Evolutionary conservation across 2,329 filamentous ascomycete species (phyloP).

Genomic region (Cryphonectria japonica): DNA sequence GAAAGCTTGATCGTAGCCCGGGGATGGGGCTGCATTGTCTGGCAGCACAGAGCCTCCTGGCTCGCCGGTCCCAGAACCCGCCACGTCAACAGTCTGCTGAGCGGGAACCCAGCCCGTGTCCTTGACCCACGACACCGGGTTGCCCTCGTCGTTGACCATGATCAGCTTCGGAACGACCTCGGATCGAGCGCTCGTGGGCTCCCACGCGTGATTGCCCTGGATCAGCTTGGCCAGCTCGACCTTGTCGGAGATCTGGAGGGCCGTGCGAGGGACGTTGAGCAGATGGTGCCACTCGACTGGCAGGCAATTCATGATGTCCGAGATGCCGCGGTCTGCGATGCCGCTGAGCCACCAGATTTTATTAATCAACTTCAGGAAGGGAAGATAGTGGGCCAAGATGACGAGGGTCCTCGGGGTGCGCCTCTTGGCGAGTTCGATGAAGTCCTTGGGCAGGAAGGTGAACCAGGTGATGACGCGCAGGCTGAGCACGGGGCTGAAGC

Average conservation of each 20-base stretch:
- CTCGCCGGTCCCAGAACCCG: neutral
- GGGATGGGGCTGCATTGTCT: neutral
- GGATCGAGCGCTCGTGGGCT: conserved; percentile 32
- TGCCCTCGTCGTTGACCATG: conserved; percentile 30
- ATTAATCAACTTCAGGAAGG: conserved; percentile 49
- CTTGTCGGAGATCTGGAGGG: conserved; percentile 40
- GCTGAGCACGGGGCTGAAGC: conserved; percentile 49
- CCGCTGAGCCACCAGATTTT: conserved; percentile 55
- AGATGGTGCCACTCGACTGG: conserved; percentile 46
- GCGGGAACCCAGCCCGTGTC: conserved; percentile 15
- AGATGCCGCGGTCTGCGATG: conserved; percentile 51
- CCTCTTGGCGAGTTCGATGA: conserved; percentile 49
- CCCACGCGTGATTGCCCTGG: conserved; percentile 50
- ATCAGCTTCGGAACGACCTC: neutral
- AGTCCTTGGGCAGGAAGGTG: conserved; percentile 51
- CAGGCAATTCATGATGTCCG: conserved; percentile 47
- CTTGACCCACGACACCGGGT: conserved; percentile 21
- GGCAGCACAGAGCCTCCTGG: neutral
- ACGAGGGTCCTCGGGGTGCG: conserved; percentile 52
- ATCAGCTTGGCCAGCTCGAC: conserved; percentile 47
- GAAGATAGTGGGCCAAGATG: conserved; percentile 57
- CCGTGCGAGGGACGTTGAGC: conserved; percentile 47
- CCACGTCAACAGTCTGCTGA: neutral
- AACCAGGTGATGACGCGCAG: conserved; percentile 58
- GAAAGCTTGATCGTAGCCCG: neutral